A percentile compares a stretch with the other conserved stretches of the same genome.
Evolutionary conservation across 495 filamentous ascomycete genomes (phyloP).

Genomic region (Bathelium albidoporum): DNA sequence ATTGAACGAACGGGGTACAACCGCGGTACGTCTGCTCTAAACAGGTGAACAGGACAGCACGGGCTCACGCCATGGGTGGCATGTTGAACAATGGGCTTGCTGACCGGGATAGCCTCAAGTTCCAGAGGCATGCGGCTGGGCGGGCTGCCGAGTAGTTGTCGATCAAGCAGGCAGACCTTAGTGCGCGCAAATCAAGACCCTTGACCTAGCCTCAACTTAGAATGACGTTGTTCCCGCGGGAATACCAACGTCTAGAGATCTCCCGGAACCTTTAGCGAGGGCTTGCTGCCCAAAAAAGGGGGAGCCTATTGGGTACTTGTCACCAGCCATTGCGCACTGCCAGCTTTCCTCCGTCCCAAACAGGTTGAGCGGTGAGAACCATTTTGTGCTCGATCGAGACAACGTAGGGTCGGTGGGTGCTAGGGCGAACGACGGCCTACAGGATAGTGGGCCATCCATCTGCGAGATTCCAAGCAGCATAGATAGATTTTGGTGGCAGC

Average conservation of each 20-base stretch:
- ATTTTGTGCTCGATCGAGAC: background rate
- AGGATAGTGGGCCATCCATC: background rate
- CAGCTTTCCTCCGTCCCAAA: background rate
- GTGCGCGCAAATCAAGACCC: background rate
- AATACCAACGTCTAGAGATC: background rate
- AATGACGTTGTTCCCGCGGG: background rate
- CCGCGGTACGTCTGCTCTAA: background rate
- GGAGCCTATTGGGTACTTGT: background rate
- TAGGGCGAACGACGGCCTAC: background rate
- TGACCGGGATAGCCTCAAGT: background rate
- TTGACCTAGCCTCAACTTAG: constrained; percentile 3
- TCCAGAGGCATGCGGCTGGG: background rate
- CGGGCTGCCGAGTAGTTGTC: background rate
- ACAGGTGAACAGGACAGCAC: background rate
- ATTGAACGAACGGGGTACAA: background rate
- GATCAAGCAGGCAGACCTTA: background rate
- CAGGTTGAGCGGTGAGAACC: background rate
- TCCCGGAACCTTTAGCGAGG: background rate
- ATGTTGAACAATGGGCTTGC: background rate
- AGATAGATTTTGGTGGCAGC: background rate
- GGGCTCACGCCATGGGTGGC: background rate
- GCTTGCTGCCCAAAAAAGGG: background rate
- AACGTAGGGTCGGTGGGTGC: background rate
- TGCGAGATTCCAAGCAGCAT: background rate
- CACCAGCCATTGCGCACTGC: background rate